Evolutionary conservation across 208 protist species (phyloP).

Genomic region (Leishmania turanica): DNA sequence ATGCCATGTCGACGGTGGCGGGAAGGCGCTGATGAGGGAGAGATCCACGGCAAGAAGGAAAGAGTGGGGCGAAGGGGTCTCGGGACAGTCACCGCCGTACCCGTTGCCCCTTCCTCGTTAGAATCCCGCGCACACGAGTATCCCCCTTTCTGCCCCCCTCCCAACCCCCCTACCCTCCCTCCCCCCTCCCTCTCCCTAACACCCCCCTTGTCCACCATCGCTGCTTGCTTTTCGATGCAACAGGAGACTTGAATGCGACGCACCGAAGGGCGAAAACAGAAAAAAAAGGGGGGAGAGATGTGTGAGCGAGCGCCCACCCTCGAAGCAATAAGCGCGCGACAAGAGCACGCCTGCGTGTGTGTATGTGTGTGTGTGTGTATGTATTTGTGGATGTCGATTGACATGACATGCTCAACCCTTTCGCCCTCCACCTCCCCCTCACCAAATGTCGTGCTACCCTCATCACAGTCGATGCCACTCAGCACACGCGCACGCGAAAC

Average conservation of each 20-base stretch:
- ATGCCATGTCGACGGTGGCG: neutral
- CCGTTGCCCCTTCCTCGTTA: neutral
- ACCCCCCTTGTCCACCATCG: neutral
- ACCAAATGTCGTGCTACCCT: neutral
- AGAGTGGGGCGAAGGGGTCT: neutral
- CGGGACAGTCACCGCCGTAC: neutral
- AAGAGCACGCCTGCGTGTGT: neutral
- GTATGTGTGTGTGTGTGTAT: neutral
- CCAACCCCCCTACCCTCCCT: neutral
- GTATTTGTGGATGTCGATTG: no score
- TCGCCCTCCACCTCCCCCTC: neutral
- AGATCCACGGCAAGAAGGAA: no score
- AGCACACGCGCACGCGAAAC: no score
- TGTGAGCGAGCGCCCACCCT: neutral
- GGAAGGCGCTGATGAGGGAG: neutral
- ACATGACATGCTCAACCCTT: neutral
- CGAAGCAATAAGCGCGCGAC: neutral
- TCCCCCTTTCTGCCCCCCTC: neutral
- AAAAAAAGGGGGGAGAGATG: neutral
- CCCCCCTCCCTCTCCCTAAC: neutral
- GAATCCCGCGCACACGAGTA: no score
- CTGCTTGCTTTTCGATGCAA: neutral
- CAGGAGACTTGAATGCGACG: neutral
- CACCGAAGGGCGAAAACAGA: neutral
- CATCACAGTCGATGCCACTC: neutral